Percentiles rank a stretch among this genome's conserved stretches.
Evolutionary conservation across 2,329 filamentous ascomycete genomes (phyloP).

Genomic region (Cercospora zeae-maydis): DNA sequence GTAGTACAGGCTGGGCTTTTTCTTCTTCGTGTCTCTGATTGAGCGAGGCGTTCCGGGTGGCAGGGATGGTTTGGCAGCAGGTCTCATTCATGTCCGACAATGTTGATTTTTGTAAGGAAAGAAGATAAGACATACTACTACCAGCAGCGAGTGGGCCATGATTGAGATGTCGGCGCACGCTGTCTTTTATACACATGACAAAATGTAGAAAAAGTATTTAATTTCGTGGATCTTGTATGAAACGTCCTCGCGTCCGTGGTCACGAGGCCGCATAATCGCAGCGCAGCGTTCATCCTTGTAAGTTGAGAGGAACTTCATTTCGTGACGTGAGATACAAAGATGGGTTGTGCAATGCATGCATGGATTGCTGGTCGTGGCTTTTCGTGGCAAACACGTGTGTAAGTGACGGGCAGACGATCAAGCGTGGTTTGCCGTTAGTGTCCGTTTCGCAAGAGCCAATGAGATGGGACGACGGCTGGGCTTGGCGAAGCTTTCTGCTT

Average conservation of each 20-base stretch:
- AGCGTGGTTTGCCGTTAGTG: not conserved
- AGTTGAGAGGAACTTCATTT: not conserved
- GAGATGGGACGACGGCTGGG: not conserved
- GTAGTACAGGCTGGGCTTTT: not conserved
- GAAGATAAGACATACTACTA: not conserved
- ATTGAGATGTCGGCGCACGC: not conserved
- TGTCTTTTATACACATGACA: not conserved
- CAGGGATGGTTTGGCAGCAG: not conserved
- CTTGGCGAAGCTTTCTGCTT: no score
- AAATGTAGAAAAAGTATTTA: not conserved
- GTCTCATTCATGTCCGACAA: not conserved
- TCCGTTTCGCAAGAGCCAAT: not conserved
- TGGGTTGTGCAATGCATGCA: no score
- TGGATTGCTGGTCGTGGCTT: not conserved
- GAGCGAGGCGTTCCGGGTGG: slow-evolving; percentile 4
- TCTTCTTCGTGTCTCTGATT: not conserved
- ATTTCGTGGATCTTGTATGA: not conserved
- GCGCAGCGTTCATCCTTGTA: not conserved
- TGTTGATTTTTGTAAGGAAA: not conserved
- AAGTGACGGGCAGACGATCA: not conserved
- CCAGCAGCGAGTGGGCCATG: not conserved
- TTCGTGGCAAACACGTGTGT: not conserved
- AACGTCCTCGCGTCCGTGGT: not conserved
- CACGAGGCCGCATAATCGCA: no score
- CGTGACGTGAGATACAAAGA: not conserved